A percentile compares a stretch with the other conserved stretches of the same genome.
phyloP scores from a whole-genome alignment of 371 early-diverging fungal species.

The Apophysomyces trapeziformis region DNA sequence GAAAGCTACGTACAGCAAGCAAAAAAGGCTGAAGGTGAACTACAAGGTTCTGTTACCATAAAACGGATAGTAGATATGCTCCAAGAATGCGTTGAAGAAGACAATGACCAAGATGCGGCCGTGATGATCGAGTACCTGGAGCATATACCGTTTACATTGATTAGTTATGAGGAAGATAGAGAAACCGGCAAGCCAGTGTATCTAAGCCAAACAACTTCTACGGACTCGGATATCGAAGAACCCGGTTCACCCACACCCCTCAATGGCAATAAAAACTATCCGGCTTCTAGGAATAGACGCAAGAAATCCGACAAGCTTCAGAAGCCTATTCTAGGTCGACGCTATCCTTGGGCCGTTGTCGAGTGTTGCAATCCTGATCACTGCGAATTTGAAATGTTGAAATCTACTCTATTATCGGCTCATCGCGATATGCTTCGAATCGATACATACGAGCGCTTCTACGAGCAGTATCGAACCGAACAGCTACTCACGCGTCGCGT shows the following conservation, averaged over 20 bases:
- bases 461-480: constrained; percentile 89
- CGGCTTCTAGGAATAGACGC: not conserved
- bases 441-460: constrained; percentile 83
- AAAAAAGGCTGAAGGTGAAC: not conserved
- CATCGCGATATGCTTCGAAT: constrained; percentile 85
- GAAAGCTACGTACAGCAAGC: not conserved
- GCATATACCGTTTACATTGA: constrained; percentile 71
- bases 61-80: constrained; percentile 27
- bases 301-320: not conserved
- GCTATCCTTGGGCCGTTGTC: constrained; percentile 97
- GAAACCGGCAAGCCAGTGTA: constrained; percentile 37
- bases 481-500: constrained; percentile 60
- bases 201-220: not conserved
- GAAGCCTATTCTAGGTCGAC: constrained; percentile 67
- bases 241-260: not conserved
- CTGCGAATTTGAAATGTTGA: constrained; percentile 77
- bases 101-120: constrained; percentile 38
- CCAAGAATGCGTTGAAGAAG: constrained; percentile 32
- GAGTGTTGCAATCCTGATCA: constrained; percentile 83
- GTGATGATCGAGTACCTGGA: constrained; percentile 43
- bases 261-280: not conserved
- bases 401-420: constrained; percentile 53
- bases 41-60: not conserved
- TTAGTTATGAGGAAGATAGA: constrained; percentile 69
- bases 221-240: constrained; percentile 3